These are phyloP conservation scores for Ceratocystis albifundus DNA, from an alignment of 2,329 filamentous ascomycete species.

Conservation along the genomic window DNA sequence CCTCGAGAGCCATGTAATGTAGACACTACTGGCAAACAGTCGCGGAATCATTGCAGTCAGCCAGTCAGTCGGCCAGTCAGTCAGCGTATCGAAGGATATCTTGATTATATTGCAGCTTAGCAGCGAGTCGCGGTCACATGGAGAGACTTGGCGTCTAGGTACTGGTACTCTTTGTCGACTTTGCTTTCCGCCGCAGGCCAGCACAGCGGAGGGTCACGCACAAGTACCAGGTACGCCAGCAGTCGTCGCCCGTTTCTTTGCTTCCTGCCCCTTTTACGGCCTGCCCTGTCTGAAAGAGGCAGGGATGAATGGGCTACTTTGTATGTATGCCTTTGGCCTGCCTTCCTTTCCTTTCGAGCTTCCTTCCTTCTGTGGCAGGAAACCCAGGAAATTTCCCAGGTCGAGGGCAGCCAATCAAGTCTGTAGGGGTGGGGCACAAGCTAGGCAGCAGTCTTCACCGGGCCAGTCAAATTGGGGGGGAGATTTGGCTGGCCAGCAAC, in stretches of 20 bases:
- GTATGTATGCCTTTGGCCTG: too few species aligned
- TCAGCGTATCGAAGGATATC: too few species aligned
- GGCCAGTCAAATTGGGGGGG: slow-evolving; percentile 18
- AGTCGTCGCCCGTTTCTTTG: background rate
- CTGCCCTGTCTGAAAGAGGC: too few species aligned
- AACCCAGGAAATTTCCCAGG: background rate
- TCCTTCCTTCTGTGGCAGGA: background rate
- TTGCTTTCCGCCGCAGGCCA: background rate
- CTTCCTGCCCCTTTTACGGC: background rate
- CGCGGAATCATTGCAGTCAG: too few species aligned
- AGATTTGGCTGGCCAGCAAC: background rate
- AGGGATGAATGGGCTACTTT: too few species aligned
- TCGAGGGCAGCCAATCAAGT: background rate
- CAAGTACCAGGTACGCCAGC: background rate
- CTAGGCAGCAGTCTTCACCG: slow-evolving; percentile 20
- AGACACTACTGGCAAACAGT: too few species aligned
- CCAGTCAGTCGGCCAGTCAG: too few species aligned
- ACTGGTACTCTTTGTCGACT: background rate
- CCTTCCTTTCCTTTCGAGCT: too few species aligned
- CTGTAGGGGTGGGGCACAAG: background rate
- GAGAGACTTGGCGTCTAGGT: background rate
- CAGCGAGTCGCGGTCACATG: too few species aligned
- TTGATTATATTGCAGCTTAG: too few species aligned
- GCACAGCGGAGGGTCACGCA: background rate
- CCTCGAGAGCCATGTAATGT: too few species aligned